Evolutionary conservation across 163 green algal genomes (phyloP), one percentile per base, ranked within the genome.

Genomic region (Chloroidium sp.): DNA sequence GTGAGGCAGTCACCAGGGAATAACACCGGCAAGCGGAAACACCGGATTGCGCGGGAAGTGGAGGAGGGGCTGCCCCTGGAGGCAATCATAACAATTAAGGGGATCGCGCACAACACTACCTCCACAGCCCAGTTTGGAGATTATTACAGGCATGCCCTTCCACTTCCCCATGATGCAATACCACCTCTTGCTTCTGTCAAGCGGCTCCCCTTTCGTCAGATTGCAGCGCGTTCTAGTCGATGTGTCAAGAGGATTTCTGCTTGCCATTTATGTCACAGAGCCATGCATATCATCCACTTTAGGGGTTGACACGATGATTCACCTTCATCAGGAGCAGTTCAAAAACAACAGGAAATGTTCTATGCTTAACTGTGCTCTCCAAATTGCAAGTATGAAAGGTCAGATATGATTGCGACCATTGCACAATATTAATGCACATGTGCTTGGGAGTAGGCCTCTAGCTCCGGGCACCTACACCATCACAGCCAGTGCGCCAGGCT

Each of bases 401-500:
- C 57, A 68, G 57, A 4, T 64, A 4, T 4, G 75, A n/a, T 68
- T 59, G 2, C 3, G 58, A 64, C 4, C 75, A 2, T 10, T 74
- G 76, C 74, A 72, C 59, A 74, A n/a, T 74, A 6, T 4, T 74
- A 4, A 62, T 3, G n/a, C 61, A 61, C 76, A 3, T 61, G 2
- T 8, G 10, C 61, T 61, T 58, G 2, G 3, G 61, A 77, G 72
- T 81, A 86, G 90, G 59, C 87, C 87, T 0, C 76, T 93, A 12
- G 86, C 87, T 0, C 89, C 90, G 1, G 90, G 91, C 6, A 82
- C 3, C 0, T 93, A 93, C 82, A 89, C 74, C 1, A 69, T 94
- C 8, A 69, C 58, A 0, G 87, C 84, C 10, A 62, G 59, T 12
- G 83, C 84, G 62, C 68, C 62, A 1, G 88, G 89, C 12, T 92